Base-by-base conservation (phyloP, 2,329 filamentous ascomycete species). In the Botrytis paeoniae region DNA sequence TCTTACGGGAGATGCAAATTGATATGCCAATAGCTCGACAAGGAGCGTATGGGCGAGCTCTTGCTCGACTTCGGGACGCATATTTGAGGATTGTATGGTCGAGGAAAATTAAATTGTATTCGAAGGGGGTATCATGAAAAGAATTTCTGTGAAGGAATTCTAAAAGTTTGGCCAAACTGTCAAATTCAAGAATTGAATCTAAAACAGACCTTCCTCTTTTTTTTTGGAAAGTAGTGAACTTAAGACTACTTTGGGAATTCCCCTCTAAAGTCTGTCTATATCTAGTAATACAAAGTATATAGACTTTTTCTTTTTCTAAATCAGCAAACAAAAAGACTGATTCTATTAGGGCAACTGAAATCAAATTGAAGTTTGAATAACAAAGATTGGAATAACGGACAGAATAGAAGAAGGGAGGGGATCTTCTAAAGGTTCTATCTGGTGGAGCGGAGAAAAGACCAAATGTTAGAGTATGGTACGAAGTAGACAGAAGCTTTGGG, bases 11-110 rank as follows among this genome's bases (percentile, higher is more conserved):
- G 95, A 98, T 80, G 96, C 96, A 84, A 99, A 99, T 83, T 99
- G 96, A 85, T 98, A 99, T 86, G 96, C 96, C 79, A 99, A 91
- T 77, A 99, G 93, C 91, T 99, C 96, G 78, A 99, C 93, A 82
- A 99, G 93, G 85, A 99, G 90, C 78, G 95, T 98, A 85, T 99
- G 95, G 82, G 96, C 93, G 84, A 99, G 93, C 88, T 99, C 96
- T 86, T 99, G 96, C 91, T 99, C 95, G 84, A 98, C 88, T 89
- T 99, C 96, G 84, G 96, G 96, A 87, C 93, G 93, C 95, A 98
- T 98, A 80, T 80, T 91, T 86, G 80, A 73, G 70, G 64, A 74
- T 37, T 80, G 77, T 78, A 73, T 51, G 73, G 78, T 80, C 76
- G 76, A 64, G 66, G n/a, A 64, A 45, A 66, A 78, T 76, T 75